Conservation (phyloP, 768 basidiomycete genomes). For the Tephrocybe sp. region DNA sequence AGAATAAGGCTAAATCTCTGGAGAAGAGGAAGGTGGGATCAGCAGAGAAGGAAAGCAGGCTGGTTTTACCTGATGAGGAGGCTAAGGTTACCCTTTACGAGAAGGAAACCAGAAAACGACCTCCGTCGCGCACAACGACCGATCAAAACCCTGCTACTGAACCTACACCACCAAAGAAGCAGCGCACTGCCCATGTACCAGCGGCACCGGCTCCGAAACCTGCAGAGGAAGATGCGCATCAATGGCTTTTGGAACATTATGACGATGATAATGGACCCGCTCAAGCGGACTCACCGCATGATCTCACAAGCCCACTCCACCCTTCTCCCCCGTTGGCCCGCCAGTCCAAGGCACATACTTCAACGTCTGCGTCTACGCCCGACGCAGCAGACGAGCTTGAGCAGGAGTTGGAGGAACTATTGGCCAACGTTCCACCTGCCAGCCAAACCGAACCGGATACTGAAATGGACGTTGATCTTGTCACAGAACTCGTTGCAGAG, state of each 20-base stretch:
- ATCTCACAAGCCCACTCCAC: conserved; percentile 24
- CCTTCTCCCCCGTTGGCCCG: conserved; percentile 8
- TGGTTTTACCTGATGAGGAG: not conserved
- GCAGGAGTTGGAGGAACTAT: conserved; percentile 35
- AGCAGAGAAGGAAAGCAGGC: not conserved
- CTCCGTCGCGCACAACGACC: conserved; percentile 5
- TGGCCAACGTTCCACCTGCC: conserved; percentile 22
- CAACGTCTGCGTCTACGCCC: conserved; percentile 23
- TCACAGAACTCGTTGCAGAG: conserved; percentile 43
- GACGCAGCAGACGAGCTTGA: conserved; percentile 41
- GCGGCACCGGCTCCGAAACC: conserved; percentile 12
- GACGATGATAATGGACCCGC: conserved; percentile 31
- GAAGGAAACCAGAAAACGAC: conserved; percentile 16
- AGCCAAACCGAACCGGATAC: conserved; percentile 30
- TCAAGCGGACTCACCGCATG: conserved; percentile 21
- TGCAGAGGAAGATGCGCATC: conserved; percentile 54
- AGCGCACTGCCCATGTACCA: conserved; percentile 5
- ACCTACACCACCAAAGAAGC: conserved; percentile 9
- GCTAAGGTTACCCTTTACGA: not conserved
- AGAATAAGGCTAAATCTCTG: not conserved
- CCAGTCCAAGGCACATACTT: conserved; percentile 12
- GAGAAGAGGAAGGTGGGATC: not conserved
- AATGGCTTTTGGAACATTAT: conserved; percentile 59
- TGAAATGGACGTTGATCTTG: conserved; percentile 44
- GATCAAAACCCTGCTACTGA: not conserved